Evolutionary conservation across 179 eudicot genomes (phyloP).

Genomic region (Carnegiea gigantea): DNA sequence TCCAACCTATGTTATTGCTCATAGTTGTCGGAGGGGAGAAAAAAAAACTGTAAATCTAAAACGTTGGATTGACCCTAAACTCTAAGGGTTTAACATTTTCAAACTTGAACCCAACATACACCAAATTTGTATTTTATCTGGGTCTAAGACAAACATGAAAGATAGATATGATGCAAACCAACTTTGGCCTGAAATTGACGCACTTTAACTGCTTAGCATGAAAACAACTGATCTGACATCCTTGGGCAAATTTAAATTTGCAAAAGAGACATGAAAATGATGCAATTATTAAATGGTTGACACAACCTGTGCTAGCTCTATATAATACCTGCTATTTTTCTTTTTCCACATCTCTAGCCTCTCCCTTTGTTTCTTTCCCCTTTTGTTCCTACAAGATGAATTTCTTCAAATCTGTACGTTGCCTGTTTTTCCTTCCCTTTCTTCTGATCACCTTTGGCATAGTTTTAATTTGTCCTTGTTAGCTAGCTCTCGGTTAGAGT

Average conservation of each 20-base stretch:
- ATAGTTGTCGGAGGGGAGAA: too few species aligned
- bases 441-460: background rate
- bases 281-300: background rate
- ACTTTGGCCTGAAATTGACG: background rate
- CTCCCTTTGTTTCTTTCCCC: background rate
- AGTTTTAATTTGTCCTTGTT: background rate
- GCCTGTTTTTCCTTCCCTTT: background rate
- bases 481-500: background rate
- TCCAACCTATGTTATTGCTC: too few species aligned
- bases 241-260: background rate
- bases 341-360: background rate
- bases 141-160: too few species aligned
- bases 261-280: background rate
- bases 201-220: background rate
- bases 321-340: background rate
- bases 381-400: conserved; percentile 2
- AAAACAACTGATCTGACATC: background rate
- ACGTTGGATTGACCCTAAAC: background rate
- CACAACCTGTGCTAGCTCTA: background rate
- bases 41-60: background rate
- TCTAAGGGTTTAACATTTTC: background rate
- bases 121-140: background rate
- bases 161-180: too few species aligned
- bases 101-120: background rate
- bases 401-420: background rate